A percentile compares a stretch with the other conserved stretches of the same genome.
Conservation (phyloP, 192 early-diverging fungal genomes). For the Glomus cerebriforme region DNA sequence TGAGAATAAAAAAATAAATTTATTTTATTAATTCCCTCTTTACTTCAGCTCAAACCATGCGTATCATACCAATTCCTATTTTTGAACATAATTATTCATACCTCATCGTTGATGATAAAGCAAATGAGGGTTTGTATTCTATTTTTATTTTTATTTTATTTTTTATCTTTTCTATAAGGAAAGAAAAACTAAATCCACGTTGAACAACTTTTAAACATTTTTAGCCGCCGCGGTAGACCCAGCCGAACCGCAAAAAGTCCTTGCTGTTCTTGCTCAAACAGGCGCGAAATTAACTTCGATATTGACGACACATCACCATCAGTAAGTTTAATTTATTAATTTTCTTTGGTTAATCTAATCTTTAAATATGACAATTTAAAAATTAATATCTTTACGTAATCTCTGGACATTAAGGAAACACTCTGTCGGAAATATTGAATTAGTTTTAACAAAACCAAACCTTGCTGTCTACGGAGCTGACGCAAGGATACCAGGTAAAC, state of each 20-base stretch:
- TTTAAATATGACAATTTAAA: too few relatives aligned
- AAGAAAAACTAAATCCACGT: neutral
- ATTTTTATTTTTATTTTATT: neutral
- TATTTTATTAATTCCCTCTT: neutral
- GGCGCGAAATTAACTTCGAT: slow-evolving; percentile 65
- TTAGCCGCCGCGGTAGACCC: slow-evolving; percentile 79
- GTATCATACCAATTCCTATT: slow-evolving; percentile 62
- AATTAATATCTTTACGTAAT: too few relatives aligned
- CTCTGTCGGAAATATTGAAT: slow-evolving; percentile 73
- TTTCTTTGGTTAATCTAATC: neutral
- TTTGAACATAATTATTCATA: slow-evolving; percentile 85
- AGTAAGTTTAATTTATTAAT: slow-evolving; percentile 45
- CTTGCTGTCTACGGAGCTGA: slow-evolving; percentile 85
- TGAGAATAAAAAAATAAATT: neutral
- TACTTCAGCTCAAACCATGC: slow-evolving; percentile 40
- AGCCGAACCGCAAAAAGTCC: slow-evolving; percentile 74
- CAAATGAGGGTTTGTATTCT: slow-evolving; percentile 42
- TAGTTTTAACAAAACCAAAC: slow-evolving; percentile 61
- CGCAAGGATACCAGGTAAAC: slow-evolving; percentile 70
- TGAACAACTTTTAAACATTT: neutral
- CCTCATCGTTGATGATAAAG: slow-evolving; percentile 73
- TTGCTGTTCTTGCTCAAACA: slow-evolving; percentile 57
- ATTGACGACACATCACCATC: slow-evolving; percentile 88
- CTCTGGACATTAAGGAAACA: slow-evolving; percentile 44
- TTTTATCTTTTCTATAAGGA: too few relatives aligned